phyloP scores from a whole-genome alignment of 1,284 basidiomycete genomes.

The Fomitopsis palustris region DNA sequence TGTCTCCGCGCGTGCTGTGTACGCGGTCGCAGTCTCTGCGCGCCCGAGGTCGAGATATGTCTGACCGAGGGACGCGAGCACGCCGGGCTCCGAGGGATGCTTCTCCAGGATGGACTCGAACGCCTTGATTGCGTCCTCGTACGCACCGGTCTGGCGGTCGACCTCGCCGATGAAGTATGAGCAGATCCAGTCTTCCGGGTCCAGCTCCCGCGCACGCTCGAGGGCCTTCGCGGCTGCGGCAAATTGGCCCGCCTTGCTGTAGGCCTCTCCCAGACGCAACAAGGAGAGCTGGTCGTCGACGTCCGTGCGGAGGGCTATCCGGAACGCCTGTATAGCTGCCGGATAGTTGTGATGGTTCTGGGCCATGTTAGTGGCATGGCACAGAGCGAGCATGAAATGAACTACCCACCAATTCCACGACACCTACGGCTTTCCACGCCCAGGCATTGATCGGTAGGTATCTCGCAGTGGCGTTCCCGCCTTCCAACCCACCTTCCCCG shows the following conservation, averaged over 20 bases:
- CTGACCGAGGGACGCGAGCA: constrained; percentile 73
- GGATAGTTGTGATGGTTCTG: constrained; percentile 76
- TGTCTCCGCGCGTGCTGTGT: constrained; percentile 68
- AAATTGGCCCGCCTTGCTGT: constrained; percentile 84
- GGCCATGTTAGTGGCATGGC: neutral
- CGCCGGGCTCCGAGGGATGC: constrained; percentile 66
- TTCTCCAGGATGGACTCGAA: constrained; percentile 58
- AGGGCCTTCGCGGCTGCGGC: constrained; percentile 91
- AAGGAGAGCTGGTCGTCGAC: constrained; percentile 78
- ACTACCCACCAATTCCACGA: constrained; percentile 80
- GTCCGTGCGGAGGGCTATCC: constrained; percentile 83
- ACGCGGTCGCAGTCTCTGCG: constrained; percentile 65
- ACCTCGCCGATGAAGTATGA: constrained; percentile 86
- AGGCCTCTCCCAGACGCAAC: constrained; percentile 92
- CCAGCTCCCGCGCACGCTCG: constrained; percentile 66
- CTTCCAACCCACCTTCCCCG: constrained; percentile 81
- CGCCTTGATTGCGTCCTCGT: constrained; percentile 68
- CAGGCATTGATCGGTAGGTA: constrained; percentile 84
- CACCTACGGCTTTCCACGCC: constrained; percentile 98
- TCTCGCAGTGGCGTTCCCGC: constrained; percentile 47
- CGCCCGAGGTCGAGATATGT: constrained; percentile 73
- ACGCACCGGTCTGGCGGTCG: constrained; percentile 77
- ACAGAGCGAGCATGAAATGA: neutral
- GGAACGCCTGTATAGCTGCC: constrained; percentile 83
- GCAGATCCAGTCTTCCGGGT: constrained; percentile 80